These are phyloP conservation scores for Amphichorda felina DNA, from an alignment of 2,329 filamentous ascomycete genomes.

Conservation along the genomic window DNA sequence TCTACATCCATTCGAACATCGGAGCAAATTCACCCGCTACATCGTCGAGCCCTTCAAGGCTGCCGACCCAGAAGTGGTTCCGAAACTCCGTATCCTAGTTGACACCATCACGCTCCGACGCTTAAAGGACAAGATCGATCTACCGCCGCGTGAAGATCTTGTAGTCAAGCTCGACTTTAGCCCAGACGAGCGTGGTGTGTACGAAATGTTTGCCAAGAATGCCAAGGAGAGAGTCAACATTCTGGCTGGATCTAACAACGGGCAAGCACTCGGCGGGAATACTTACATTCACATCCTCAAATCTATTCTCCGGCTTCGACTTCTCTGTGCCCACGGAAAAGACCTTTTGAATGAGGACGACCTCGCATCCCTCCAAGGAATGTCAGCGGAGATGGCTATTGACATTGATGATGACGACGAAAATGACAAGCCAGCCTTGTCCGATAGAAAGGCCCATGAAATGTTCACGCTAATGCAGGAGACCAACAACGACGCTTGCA, in stretches of 20 bases:
- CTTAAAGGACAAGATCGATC: constrained; percentile 79
- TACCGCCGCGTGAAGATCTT: constrained; percentile 63
- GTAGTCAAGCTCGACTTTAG: constrained; percentile 67
- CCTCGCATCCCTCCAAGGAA: constrained; percentile 64
- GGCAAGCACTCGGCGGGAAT: constrained; percentile 63
- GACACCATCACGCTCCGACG: constrained; percentile 90
- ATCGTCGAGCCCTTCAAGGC: constrained; percentile 81
- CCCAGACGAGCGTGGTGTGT: constrained; percentile 61
- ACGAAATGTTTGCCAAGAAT: constrained; percentile 74
- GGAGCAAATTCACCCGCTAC: constrained; percentile 61
- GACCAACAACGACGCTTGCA: constrained; percentile 64
- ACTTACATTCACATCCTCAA: constrained; percentile 92
- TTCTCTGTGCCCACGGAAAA: constrained; percentile 89
- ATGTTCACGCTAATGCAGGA: constrained; percentile 78
- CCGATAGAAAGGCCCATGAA: constrained; percentile 67
- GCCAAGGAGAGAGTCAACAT: constrained; percentile 71
- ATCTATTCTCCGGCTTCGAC: constrained; percentile 76
- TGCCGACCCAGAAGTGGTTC: constrained; percentile 72
- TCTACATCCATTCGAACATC: constrained; percentile 74
- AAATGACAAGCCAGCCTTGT: constrained; percentile 43
- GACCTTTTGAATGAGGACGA: constrained; percentile 82
- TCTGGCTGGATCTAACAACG: constrained; percentile 45
- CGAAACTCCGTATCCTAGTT: constrained; percentile 78
- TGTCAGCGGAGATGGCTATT: constrained; percentile 77
- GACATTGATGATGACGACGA: constrained; percentile 74